Conservation (phyloP, 2,329 filamentous ascomycete genomes). For the Colletotrichum neosansevieriae region DNA sequence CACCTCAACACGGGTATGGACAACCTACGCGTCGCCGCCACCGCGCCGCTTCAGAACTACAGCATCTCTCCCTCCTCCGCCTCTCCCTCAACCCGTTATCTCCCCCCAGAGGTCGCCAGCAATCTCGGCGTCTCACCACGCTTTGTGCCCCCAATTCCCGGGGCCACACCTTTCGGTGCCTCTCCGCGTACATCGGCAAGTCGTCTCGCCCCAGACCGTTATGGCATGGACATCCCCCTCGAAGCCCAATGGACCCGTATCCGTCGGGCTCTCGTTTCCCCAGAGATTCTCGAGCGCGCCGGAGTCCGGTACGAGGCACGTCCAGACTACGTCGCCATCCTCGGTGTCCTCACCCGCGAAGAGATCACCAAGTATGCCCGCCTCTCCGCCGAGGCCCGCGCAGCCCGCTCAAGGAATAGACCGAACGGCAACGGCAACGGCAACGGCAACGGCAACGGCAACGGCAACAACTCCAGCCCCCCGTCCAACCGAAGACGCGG, state of each 20-base stretch:
- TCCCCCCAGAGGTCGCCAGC: conserved; percentile 51
- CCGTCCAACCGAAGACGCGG: conserved; percentile 12
- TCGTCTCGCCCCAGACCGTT: conserved; percentile 66
- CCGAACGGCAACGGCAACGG: conserved; percentile 39
- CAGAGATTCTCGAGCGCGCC: conserved; percentile 66
- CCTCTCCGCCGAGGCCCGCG: conserved; percentile 61
- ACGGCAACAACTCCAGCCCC: conserved; percentile 30
- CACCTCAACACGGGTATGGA: conserved; percentile 55
- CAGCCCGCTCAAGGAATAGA: conserved; percentile 47
- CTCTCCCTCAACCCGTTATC: conserved; percentile 48
- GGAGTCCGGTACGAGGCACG: conserved; percentile 71
- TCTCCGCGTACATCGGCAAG: conserved; percentile 44
- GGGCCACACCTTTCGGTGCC: conserved; percentile 34
- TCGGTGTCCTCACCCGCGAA: conserved; percentile 65
- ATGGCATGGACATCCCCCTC: conserved; percentile 66
- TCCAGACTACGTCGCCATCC: conserved; percentile 70
- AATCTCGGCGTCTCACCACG: conserved; percentile 55
- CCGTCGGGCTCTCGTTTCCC: conserved; percentile 66
- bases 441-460: no score
- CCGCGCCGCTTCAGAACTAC: conserved; percentile 48
- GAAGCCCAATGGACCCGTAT: conserved; percentile 73
- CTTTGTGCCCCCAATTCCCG: conserved; percentile 51
- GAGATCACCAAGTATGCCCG: conserved; percentile 65
- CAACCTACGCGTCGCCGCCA: conserved; percentile 54
- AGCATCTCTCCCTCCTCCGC: conserved; percentile 51